These are phyloP conservation scores for Vicia villosa DNA, from an alignment of 306 rosid genomes.

Conservation along the genomic window DNA sequence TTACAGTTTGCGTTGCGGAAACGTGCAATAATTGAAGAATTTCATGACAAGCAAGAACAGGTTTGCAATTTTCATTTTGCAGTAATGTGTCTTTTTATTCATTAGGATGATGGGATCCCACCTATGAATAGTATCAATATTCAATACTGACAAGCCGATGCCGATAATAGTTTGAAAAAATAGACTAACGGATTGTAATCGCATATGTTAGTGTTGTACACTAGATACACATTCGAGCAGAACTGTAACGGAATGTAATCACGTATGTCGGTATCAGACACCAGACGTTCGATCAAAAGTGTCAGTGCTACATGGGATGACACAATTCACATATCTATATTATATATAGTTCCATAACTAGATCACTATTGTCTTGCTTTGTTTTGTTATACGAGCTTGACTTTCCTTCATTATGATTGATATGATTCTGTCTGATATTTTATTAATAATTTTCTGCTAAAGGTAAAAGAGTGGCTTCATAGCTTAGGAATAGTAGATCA, in stretches of 20 bases:
- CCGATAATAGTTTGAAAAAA: neutral
- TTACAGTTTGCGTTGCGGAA: constrained; percentile 87
- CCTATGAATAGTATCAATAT: neutral
- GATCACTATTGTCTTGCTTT: constrained; percentile 18
- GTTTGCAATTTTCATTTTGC: constrained; percentile 47
- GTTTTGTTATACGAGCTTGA: constrained; percentile 29
- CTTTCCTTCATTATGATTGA: constrained; percentile 27
- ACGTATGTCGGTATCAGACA: neutral
- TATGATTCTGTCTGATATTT: constrained; percentile 25
- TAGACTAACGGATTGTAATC: neutral
- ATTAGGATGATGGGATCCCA: neutral
- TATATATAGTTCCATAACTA: constrained; percentile 4
- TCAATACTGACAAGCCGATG: neutral
- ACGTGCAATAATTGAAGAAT: constrained; percentile 77
- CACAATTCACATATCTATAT: neutral
- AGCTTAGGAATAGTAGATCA: constrained; percentile 83
- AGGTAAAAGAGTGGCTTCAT: constrained; percentile 97
- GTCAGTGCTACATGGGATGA: neutral
- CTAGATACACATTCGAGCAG: neutral
- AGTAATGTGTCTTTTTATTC: neutral
- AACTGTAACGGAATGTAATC: neutral
- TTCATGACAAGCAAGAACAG: constrained; percentile 89
- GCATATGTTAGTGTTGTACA: neutral
- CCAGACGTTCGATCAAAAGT: neutral
- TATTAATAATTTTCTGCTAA: constrained; percentile 20